Evolutionary conservation across 768 basidiomycete genomes (phyloP).

Genomic region (Trametes cingulata): DNA sequence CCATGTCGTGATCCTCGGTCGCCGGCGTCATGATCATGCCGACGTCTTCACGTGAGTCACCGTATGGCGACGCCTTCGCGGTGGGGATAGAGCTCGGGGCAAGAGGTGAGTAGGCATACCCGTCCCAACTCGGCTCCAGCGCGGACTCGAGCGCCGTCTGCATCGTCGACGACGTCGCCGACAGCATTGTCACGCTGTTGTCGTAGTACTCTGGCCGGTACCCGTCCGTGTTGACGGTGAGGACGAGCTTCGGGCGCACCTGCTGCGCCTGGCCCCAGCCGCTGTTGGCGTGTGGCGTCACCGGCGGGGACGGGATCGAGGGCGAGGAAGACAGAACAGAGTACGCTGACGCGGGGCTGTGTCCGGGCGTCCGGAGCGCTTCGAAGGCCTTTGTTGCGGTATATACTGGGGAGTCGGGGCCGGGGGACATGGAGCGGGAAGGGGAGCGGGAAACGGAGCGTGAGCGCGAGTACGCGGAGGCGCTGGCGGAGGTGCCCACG

Average conservation of each 20-base stretch:
- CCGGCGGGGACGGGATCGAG: conserved; percentile 49
- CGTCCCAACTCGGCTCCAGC: conserved; percentile 44
- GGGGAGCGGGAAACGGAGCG: conserved; percentile 2
- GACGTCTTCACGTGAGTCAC: conserved; percentile 17
- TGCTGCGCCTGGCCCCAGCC: conserved; percentile 16
- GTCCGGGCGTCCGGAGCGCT: conserved; percentile 24
- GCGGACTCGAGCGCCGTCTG: conserved; percentile 73
- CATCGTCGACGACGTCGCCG: conserved; percentile 60
- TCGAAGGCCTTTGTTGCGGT: conserved; percentile 31
- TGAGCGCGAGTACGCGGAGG: conserved; percentile 15
- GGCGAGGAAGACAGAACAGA: conserved; percentile 47
- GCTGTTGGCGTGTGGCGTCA: conserved; percentile 50
- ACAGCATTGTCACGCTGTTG: conserved; percentile 45
- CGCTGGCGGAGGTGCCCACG: conserved; percentile 9
- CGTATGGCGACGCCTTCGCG: conserved; percentile 24
- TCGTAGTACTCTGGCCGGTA: conserved; percentile 49
- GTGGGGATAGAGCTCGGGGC: conserved; percentile 24
- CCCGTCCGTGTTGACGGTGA: conserved; percentile 60
- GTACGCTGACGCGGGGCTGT: conserved; percentile 43
- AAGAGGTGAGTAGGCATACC: conserved; percentile 33
- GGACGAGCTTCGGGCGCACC: conserved; percentile 28
- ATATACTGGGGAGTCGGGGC: conserved; percentile 26
- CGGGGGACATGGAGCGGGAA: conserved; percentile 24
- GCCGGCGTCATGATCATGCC: conserved; percentile 26
- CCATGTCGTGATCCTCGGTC: conserved; percentile 27